Conservation (phyloP, 208 protist genomes). For the Porcisia hertigi region DNA sequence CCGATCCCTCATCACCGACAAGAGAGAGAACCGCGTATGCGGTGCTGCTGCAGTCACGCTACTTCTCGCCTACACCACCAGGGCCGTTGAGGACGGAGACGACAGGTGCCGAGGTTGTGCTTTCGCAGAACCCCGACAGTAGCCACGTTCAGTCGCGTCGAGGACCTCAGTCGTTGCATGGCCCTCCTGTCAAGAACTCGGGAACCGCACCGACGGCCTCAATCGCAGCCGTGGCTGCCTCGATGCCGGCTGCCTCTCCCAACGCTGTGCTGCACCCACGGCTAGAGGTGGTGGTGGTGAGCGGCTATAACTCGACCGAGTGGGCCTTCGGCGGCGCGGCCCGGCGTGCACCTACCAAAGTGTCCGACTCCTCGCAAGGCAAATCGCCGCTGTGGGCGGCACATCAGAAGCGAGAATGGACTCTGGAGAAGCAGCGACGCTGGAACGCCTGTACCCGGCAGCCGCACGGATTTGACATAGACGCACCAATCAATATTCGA, state of each 20-base stretch:
- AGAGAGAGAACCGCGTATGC: slow-evolving; percentile 4
- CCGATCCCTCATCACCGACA: neutral
- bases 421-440: slow-evolving; percentile 18
- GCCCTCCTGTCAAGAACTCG: too few relatives aligned
- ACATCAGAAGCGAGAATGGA: slow-evolving; percentile 12
- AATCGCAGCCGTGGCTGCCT: neutral
- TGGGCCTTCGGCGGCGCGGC: slow-evolving; percentile 27
- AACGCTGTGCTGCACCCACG: neutral
- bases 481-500: slow-evolving; percentile 10
- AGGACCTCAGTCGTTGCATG: neutral
- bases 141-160: neutral
- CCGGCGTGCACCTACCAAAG: slow-evolving; percentile 8
- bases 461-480: slow-evolving; percentile 15
- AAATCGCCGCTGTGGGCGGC: slow-evolving; percentile 7
- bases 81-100: neutral
- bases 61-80: neutral
- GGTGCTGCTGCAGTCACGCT: slow-evolving; percentile 12
- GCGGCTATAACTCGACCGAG: slow-evolving; percentile 28
- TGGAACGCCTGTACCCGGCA: slow-evolving; percentile 20
- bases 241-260: neutral
- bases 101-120: neutral
- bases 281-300: slow-evolving; percentile 31
- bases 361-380: neutral
- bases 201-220: neutral
- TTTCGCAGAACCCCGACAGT: neutral